phyloP scores from a whole-genome alignment of 2,329 filamentous ascomycete species.

The Trichoderma breve region DNA sequence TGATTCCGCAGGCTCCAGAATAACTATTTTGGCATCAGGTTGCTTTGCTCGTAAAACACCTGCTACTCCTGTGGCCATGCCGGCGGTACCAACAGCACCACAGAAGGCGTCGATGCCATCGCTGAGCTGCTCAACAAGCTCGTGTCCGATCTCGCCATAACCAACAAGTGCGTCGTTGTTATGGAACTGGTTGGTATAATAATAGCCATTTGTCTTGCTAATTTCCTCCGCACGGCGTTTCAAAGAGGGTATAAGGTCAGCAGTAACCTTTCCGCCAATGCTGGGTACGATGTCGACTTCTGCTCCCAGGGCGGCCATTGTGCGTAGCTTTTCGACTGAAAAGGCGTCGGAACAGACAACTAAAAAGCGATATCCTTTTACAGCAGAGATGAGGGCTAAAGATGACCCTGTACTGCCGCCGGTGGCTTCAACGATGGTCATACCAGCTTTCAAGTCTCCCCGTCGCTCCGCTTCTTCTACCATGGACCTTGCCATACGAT shows the following conservation, averaged over 20 bases:
- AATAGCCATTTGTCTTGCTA: neutral
- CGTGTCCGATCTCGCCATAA: conserved; percentile 17
- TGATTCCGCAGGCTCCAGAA: neutral
- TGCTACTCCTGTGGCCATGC: conserved; percentile 21
- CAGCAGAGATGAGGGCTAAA: neutral
- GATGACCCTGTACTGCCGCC: conserved; percentile 1
- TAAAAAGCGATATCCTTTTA: neutral
- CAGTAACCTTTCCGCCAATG: conserved; percentile 15
- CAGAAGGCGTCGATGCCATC: conserved; percentile 21
- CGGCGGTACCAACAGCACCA: conserved; percentile 19
- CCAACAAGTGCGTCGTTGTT: conserved; percentile 21
- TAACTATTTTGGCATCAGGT: neutral
- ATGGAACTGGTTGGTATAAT: conserved; percentile 19
- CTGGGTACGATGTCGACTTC: conserved; percentile 18
- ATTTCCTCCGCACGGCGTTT: neutral
- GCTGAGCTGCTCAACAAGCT: conserved; percentile 15
- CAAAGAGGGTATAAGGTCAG: conserved; percentile 13
- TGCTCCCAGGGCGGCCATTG: conserved; percentile 21
- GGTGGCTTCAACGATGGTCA: conserved; percentile 4
- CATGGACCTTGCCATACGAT: neutral
- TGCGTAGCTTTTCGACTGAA: conserved; percentile 21
- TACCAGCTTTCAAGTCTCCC: conserved; percentile 1
- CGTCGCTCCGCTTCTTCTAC: conserved; percentile 2
- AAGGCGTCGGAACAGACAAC: conserved; percentile 6
- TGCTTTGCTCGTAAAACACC: neutral